A percentile compares a stretch with the other conserved stretches of the same genome.
Conservation (phyloP, 129 eudicot genomes). For the Chrysanthemum seticuspe region DNA sequence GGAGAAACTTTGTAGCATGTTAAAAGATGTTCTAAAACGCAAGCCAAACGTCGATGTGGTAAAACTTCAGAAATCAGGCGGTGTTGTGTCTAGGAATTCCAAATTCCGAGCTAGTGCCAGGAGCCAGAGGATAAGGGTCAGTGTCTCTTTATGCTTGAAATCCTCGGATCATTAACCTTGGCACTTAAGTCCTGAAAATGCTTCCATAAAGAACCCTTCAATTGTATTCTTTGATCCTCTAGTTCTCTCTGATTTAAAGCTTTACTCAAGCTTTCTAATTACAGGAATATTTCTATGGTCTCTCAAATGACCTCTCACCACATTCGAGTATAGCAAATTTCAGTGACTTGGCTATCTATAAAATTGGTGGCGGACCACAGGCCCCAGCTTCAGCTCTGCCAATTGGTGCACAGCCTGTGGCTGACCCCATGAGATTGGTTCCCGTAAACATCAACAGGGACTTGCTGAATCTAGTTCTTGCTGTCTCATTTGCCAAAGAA, state of each 20-base stretch:
- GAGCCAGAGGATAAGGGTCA: conserved; percentile 74
- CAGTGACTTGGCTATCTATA: conserved; percentile 72
- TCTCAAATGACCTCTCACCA: conserved; percentile 88
- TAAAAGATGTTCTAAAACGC: conserved; percentile 71
- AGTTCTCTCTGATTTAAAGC: neutral
- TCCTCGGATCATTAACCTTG: neutral
- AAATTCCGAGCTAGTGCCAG: conserved; percentile 78
- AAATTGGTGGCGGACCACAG: conserved; percentile 96
- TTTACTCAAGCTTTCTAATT: neutral
- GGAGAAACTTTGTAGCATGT: conserved; percentile 99
- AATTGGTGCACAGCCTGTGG: conserved; percentile 92
- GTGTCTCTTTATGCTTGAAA: neutral
- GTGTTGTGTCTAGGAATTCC: conserved; percentile 82
- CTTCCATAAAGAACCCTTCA: neutral
- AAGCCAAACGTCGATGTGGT: conserved; percentile 91
- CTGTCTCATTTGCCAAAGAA: conserved; percentile 92
- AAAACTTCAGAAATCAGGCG: conserved; percentile 96
- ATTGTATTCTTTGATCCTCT: neutral
- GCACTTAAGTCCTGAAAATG: neutral
- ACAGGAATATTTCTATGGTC: conserved; percentile 96
- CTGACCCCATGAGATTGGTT: conserved; percentile 84
- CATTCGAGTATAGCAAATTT: conserved; percentile 82
- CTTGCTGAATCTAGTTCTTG: conserved; percentile 75
- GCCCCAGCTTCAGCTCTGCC: conserved; percentile 99
- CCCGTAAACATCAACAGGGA: conserved; percentile 71